Evolutionary conservation across 2,329 filamentous ascomycete genomes (phyloP).

Genomic region (Fusarium piperis): DNA sequence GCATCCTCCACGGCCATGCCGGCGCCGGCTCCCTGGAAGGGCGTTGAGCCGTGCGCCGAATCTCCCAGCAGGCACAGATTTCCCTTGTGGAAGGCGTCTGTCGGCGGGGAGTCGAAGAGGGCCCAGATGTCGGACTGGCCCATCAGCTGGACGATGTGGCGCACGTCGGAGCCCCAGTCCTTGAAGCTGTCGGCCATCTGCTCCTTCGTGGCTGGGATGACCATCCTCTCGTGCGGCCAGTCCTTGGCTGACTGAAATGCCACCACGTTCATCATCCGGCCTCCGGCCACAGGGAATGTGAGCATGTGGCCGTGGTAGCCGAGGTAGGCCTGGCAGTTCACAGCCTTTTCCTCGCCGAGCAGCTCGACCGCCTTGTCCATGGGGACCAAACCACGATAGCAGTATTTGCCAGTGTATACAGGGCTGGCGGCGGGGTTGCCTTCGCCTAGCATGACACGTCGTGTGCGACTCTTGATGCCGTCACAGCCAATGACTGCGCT

Average conservation of each 20-base stretch:
- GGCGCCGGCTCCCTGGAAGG: slow-evolving; percentile 11
- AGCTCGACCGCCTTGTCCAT: slow-evolving; percentile 14
- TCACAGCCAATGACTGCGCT: slow-evolving; percentile 17
- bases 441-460: slow-evolving; percentile 1
- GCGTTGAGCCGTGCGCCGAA: slow-evolving; percentile 17
- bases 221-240: slow-evolving; percentile 5
- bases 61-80: slow-evolving; percentile 15
- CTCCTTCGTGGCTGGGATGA: slow-evolving; percentile 9
- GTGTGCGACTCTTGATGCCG: slow-evolving; percentile 8
- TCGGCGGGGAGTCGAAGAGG: slow-evolving; percentile 1
- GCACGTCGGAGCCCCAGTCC: slow-evolving; percentile 7
- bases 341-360: slow-evolving; percentile 12
- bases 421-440: background rate
- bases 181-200: background rate
- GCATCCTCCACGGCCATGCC: slow-evolving; percentile 44
- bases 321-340: slow-evolving; percentile 10
- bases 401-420: slow-evolving; percentile 7
- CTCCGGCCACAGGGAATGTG: slow-evolving; percentile 13
- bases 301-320: slow-evolving; percentile 17
- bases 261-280: slow-evolving; percentile 16
- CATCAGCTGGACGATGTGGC: slow-evolving; percentile 2
- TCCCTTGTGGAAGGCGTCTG: slow-evolving; percentile 4
- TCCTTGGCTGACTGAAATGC: slow-evolving; percentile 8
- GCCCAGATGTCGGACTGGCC: slow-evolving; percentile 12
- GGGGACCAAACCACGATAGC: slow-evolving; percentile 15